Percentiles rank a stretch among this genome's conserved stretches.
Evolutionary conservation across 371 early-diverging fungal genomes (phyloP).

Genomic region (Mucor racemosus): DNA sequence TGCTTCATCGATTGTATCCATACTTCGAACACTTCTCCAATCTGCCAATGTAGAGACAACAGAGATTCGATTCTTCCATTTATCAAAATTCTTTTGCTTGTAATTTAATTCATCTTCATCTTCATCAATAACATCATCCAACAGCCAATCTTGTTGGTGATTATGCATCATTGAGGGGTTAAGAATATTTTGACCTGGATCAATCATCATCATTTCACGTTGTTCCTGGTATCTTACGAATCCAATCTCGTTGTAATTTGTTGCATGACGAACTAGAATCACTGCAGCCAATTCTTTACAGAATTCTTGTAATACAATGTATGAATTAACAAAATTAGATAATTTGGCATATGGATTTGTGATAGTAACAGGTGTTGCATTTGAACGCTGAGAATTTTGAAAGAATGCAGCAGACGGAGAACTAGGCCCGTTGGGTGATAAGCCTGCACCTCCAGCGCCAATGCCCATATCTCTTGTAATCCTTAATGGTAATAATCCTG

Average conservation of each 20-base stretch:
- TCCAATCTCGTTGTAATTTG: conserved; percentile 45
- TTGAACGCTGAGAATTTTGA: conserved; percentile 50
- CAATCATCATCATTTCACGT: conserved; percentile 31
- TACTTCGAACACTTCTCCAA: conserved; percentile 48
- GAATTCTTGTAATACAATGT: conserved; percentile 68
- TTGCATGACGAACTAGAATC: conserved; percentile 61
- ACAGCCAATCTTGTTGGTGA: conserved; percentile 22
- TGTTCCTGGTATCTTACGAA: conserved; percentile 42
- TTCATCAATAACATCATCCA: conserved; percentile 26
- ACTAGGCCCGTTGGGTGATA: conserved; percentile 26
- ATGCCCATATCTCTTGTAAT: conserved; percentile 29
- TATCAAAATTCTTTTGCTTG: conserved; percentile 40
- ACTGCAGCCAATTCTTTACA: conserved; percentile 70
- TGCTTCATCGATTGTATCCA: conserved; percentile 54
- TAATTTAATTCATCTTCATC: conserved; percentile 39
- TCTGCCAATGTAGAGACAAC: conserved; percentile 50
- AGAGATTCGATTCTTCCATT: conserved; percentile 54
- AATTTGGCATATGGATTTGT: conserved; percentile 59
- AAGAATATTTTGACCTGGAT: conserved; percentile 18
- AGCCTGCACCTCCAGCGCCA: conserved; percentile 23
- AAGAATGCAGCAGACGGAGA: conserved; percentile 52
- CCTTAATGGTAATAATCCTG: conserved; percentile 30
- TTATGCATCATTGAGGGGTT: neutral
- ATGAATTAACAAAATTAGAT: conserved; percentile 66
- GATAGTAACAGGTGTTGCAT: conserved; percentile 58